Base-by-base conservation (phyloP, 2,329 filamentous ascomycete species). In the Talaromyces pinophilus region DNA sequence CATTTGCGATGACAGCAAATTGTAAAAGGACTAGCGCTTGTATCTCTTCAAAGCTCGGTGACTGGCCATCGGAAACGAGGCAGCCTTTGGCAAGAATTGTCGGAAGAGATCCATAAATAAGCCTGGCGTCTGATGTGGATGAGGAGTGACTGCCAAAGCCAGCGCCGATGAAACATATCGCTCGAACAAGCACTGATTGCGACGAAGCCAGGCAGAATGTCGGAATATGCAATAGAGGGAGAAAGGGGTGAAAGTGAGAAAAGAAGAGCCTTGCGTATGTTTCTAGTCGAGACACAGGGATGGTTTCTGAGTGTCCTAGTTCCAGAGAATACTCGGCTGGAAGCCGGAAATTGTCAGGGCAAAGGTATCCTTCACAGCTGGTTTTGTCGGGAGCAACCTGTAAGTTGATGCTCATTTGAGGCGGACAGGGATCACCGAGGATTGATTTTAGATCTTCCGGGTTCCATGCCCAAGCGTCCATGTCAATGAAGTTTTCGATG, bases 191-290 rank as follows among this genome's bases (percentile, higher is more conserved):
- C 35, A 35, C 55, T 19, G 35, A 1, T 11, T 35, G n/a, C 5
- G 19, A 59, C 40, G 33, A 59, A 19, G 55, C 28, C 35, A 59
- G 55, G 55, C 55, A 59, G 55, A 59, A 42, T 40, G 55, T 59
- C 22, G 55, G 55, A 40, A 42, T 10, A 42, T 59, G 35, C 11
- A 59, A 28, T 25, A 59, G 5, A 40, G 55, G 55, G 19, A 59
- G 30, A 19, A 59, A 38, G 19, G 28, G 55, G 30, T 59, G 55
- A 42, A 59, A 59, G n/a, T 59, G 35, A 25, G 55, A 59, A 35
- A 59, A 59, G 55, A 35, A 59, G 19, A 59, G 55, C 28, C 55
- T 33, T 35, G 55, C 55, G 35, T 59, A 59, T 19, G 28, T 42
- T 11, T 59, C 55, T n/a, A 59, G 25, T 35, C 55, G 55, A 59